Conservation (phyloP, 306 rosid species). For the Cotoneaster glaucophyllus region DNA sequence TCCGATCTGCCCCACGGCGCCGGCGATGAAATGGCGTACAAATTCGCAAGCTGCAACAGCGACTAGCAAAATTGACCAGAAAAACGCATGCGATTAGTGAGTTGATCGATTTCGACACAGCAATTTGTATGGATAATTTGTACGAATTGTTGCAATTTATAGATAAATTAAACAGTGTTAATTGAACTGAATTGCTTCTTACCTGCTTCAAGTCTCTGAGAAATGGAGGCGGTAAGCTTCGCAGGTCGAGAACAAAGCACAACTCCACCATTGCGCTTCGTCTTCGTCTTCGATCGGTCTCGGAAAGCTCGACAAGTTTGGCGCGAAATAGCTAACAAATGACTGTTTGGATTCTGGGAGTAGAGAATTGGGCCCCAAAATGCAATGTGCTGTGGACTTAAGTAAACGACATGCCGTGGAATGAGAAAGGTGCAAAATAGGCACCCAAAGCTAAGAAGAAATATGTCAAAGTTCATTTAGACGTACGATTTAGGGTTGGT, state of each 20-base stretch:
- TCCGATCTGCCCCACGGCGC: constrained; percentile 21
- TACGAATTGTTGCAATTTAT: neutral
- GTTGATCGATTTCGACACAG: neutral
- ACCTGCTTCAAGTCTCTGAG: constrained; percentile 55
- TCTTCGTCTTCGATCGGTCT: neutral
- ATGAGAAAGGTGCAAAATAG: too few relatives aligned
- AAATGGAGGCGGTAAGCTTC: constrained; percentile 55
- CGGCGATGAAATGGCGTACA: constrained; percentile 48
- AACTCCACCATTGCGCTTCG: constrained; percentile 48
- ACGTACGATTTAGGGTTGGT: too few relatives aligned
- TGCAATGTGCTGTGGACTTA: neutral
- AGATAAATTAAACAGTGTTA: neutral
- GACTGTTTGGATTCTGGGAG: neutral
- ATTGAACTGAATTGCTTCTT: neutral
- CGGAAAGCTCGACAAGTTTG: neutral
- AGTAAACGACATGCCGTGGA: too few relatives aligned
- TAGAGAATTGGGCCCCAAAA: neutral
- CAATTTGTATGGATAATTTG: neutral
- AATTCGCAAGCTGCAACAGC: constrained; percentile 67
- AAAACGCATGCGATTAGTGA: constrained; percentile 13
- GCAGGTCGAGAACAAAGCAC: constrained; percentile 65
- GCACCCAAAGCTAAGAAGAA: too few relatives aligned
- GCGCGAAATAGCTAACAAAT: neutral
- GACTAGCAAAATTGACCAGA: constrained; percentile 30
- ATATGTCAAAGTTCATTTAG: too few relatives aligned